A percentile compares a stretch with the other conserved stretches of the same genome.
phyloP scores from a whole-genome alignment of 768 basidiomycete species.

The Boletus rubescentipes region DNA sequence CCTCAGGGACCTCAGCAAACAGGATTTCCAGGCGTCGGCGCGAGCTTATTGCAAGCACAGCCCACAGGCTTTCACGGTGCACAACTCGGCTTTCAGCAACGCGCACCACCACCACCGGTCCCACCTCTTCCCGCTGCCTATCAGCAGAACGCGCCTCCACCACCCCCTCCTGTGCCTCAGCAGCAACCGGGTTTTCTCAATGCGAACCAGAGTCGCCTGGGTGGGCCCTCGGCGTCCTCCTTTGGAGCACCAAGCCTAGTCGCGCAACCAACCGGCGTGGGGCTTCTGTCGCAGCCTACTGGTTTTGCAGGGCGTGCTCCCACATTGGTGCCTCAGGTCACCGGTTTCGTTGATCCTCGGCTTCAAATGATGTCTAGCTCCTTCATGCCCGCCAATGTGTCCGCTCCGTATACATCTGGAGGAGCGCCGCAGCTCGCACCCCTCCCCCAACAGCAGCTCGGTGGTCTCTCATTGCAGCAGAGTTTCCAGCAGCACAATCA shows the following conservation, averaged over 20 bases:
- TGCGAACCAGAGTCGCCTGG: slow-evolving; percentile 50
- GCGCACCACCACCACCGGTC: slow-evolving; percentile 52
- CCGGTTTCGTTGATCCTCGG: slow-evolving; percentile 81
- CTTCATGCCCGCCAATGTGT: slow-evolving; percentile 80
- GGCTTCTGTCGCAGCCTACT: slow-evolving; percentile 28
- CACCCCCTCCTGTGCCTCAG: slow-evolving; percentile 33
- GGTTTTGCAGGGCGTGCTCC: slow-evolving; percentile 51
- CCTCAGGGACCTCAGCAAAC: slow-evolving; percentile 44
- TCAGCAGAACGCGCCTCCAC: slow-evolving; percentile 48
- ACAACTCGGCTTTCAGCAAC: slow-evolving; percentile 33
- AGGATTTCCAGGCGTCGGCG: slow-evolving; percentile 36
- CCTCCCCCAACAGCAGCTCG: slow-evolving; percentile 53
- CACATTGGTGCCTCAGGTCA: slow-evolving; percentile 66
- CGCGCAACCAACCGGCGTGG: slow-evolving; percentile 24
- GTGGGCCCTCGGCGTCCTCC: slow-evolving; percentile 26
- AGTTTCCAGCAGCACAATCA: slow-evolving; percentile 88
- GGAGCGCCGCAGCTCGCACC: slow-evolving; percentile 62
- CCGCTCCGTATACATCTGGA: slow-evolving; percentile 56
- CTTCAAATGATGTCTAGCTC: slow-evolving; percentile 87
- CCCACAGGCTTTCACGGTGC: slow-evolving; percentile 46
- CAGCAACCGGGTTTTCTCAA: slow-evolving; percentile 52
- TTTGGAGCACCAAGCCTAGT: slow-evolving; percentile 13
- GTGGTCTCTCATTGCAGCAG: slow-evolving; percentile 67
- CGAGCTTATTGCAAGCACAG: slow-evolving; percentile 47
- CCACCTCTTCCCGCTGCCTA: slow-evolving; percentile 64